Percentiles rank a stretch among this genome's conserved stretches.
These are phyloP conservation scores for Penicillium sp. DNA, from an alignment of 2,329 filamentous ascomycete species.

Conservation along the genomic window DNA sequence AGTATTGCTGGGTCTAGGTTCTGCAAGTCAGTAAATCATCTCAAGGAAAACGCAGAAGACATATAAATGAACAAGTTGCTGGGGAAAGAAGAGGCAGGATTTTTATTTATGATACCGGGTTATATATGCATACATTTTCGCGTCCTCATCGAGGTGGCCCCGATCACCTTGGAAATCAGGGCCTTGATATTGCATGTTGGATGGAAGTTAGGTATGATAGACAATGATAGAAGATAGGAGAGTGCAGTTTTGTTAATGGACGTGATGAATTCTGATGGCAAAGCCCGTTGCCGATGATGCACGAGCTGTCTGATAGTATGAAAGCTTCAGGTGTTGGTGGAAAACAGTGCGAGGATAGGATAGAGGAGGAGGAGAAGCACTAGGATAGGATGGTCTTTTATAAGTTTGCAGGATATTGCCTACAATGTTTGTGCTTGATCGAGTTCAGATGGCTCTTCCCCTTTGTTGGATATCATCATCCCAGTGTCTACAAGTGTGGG, in stretches of 20 bases:
- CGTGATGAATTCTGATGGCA: background rate
- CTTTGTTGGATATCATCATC: background rate
- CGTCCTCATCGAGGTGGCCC: background rate
- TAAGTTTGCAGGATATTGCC: conserved; percentile 1
- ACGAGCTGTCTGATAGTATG: background rate
- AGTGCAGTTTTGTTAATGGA: background rate
- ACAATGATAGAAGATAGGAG: background rate
- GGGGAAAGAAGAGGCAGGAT: background rate
- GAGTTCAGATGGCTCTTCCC: background rate
- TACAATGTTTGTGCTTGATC: background rate
- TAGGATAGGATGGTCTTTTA: background rate
- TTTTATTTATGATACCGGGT: background rate
- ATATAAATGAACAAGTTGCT: background rate
- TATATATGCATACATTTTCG: background rate
- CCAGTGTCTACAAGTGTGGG: background rate
- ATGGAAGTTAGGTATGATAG: background rate
- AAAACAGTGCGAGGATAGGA: background rate
- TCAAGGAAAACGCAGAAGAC: background rate
- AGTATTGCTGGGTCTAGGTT: background rate
- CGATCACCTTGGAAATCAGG: background rate
- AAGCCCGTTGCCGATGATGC: background rate
- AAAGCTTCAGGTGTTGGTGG: background rate
- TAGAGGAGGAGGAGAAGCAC: background rate
- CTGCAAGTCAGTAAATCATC: background rate
- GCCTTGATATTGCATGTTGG: background rate